A percentile compares a stretch with the other conserved stretches of the same genome.
phyloP scores from a whole-genome alignment of 345 rosid genomes.

The Acer yangbiense region DNA sequence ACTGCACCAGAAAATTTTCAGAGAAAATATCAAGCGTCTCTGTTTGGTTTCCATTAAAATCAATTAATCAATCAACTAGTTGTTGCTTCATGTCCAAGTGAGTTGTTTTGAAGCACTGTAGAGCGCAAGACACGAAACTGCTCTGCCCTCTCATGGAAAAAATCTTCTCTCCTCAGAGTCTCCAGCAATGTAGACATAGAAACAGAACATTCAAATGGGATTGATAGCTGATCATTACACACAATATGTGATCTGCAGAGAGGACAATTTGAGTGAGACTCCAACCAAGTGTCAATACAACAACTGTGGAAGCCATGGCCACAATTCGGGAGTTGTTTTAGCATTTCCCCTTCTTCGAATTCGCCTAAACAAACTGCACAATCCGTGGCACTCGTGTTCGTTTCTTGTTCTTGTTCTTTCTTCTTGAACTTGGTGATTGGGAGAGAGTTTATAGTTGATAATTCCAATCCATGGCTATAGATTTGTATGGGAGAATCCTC shows the following conservation, averaged over 20 bases:
- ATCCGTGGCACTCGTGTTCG: constrained; percentile 17
- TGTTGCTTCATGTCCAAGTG: neutral
- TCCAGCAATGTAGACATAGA: constrained; percentile 17
- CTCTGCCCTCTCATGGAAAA: constrained; percentile 22
- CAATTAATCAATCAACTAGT: too few species aligned
- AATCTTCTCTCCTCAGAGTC: constrained; percentile 31
- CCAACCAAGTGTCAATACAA: constrained; percentile 48
- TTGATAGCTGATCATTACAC: neutral
- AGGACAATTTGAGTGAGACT: constrained; percentile 41
- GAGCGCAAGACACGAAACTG: constrained; percentile 13
- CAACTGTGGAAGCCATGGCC: constrained; percentile 37
- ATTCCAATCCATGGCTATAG: constrained; percentile 36
- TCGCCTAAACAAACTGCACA: constrained; percentile 51
- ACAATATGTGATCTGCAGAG: constrained; percentile 33
- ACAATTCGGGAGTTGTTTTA: constrained; percentile 36
- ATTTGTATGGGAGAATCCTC: constrained; percentile 19
- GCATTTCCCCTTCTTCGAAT: constrained; percentile 43
- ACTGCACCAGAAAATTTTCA: too few species aligned
- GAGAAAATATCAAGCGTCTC: too few species aligned
- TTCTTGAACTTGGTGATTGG: constrained; percentile 34
- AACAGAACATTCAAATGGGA: constrained; percentile 13
- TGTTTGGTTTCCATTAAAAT: too few species aligned
- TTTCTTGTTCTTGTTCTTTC: constrained; percentile 10
- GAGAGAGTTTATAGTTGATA: constrained; percentile 26
- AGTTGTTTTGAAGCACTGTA: constrained; percentile 11